Evolutionary conservation across 768 basidiomycete species (phyloP).

Genomic region (Boletus speciosus): DNA sequence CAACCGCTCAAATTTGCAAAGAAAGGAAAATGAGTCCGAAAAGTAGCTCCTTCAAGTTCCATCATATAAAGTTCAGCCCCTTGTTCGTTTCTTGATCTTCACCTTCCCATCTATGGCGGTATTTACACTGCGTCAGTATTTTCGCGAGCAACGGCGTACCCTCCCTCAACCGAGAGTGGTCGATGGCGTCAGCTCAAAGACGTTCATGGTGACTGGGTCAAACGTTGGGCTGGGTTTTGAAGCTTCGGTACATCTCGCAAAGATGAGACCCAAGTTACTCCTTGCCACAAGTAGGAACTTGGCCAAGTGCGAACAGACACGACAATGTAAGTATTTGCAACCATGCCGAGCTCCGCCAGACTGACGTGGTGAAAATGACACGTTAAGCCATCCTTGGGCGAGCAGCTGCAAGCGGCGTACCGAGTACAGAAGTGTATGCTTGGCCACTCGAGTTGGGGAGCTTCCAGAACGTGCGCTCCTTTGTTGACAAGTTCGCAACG

Average conservation of each 20-base stretch:
- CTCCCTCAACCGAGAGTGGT: constrained; percentile 12
- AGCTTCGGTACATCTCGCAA: constrained; percentile 30
- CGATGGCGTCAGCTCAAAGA: constrained; percentile 42
- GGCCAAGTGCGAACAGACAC: constrained; percentile 24
- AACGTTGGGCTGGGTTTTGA: constrained; percentile 41
- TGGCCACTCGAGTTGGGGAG: constrained; percentile 35
- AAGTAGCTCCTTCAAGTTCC: too few species aligned
- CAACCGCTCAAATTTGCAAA: too few species aligned
- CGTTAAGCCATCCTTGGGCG: constrained; percentile 16
- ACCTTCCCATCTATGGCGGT: constrained; percentile 9
- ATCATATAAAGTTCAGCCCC: neutral
- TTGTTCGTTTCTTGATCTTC: neutral
- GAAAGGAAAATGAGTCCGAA: too few species aligned
- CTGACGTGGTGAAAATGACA: neutral
- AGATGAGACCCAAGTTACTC: constrained; percentile 30
- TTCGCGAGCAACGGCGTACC: constrained; percentile 23
- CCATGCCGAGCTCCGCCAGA: neutral
- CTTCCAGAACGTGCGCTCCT: constrained; percentile 32
- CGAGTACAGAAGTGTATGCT: constrained; percentile 15
- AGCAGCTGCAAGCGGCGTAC: neutral
- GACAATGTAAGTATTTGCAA: constrained; percentile 10
- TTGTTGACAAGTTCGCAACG: constrained; percentile 28
- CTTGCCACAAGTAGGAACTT: constrained; percentile 34
- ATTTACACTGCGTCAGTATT: constrained; percentile 10
- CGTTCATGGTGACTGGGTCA: constrained; percentile 48